A percentile compares a stretch with the other conserved stretches of the same genome.
Conservation (phyloP, 805 yeast genomes). For the Yamadazyma kitorensis region DNA sequence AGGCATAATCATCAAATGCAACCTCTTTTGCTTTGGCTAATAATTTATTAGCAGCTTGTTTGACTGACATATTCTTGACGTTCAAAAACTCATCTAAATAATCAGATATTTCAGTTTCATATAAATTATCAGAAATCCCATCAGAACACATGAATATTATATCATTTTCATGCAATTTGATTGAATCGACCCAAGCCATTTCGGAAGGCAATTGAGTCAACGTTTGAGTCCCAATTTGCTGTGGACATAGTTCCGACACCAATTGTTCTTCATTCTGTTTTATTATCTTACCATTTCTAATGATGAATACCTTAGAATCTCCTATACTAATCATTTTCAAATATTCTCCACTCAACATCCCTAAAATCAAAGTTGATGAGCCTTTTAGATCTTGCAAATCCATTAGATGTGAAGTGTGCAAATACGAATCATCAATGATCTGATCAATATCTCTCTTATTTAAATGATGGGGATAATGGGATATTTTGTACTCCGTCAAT, state of each 20-base stretch:
- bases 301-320: constrained; percentile 47
- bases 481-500: constrained; percentile 42
- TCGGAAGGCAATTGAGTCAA: constrained; percentile 42
- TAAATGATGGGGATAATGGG: constrained; percentile 36
- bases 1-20: constrained; percentile 52
- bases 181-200: constrained; percentile 44
- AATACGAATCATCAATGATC: constrained; percentile 45
- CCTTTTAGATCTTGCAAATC: constrained; percentile 46
- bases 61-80: constrained; percentile 27
- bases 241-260: constrained; percentile 46
- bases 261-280: constrained; percentile 46
- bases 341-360: constrained; percentile 47
- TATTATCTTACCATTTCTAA: constrained; percentile 44
- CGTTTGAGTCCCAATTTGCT: constrained; percentile 54
- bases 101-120: constrained; percentile 44
- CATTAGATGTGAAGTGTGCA: constrained; percentile 51
- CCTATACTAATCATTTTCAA: constrained; percentile 51
- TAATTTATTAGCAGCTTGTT: constrained; percentile 38
- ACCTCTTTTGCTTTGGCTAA: constrained; percentile 44
- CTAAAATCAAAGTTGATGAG: constrained; percentile 47
- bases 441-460: constrained; percentile 40
- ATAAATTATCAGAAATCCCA: constrained; percentile 53
- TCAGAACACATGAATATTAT: constrained; percentile 49
- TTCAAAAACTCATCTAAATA: constrained; percentile 32
- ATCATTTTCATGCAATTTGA: constrained; percentile 40